phyloP scores from a whole-genome alignment of 345 rosid species.

The Eutrema yunnanense region DNA sequence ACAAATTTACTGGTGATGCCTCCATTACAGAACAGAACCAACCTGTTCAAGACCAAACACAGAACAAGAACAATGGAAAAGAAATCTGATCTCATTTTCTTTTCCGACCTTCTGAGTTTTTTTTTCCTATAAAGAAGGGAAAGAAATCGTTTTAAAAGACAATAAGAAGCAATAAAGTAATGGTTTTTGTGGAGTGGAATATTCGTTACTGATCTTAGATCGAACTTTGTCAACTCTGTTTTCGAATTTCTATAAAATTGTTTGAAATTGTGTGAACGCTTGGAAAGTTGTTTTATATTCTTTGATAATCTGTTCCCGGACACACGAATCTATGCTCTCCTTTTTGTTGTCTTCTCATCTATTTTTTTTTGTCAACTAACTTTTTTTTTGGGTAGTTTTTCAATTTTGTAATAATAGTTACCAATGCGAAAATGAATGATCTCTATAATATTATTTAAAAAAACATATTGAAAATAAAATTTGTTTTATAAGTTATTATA shows the following conservation, averaged over 20 bases:
- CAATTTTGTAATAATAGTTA: too few species aligned
- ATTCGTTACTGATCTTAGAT: neutral
- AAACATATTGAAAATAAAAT: too few species aligned
- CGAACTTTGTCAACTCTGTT: neutral
- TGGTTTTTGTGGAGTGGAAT: neutral
- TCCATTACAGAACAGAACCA: conserved; percentile 46
- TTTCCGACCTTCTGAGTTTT: neutral
- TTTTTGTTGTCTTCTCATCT: neutral
- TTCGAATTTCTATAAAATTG: neutral
- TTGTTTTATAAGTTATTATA: too few species aligned
- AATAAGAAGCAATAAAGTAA: neutral
- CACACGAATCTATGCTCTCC: conserved; percentile 21
- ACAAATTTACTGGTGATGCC: conserved; percentile 61
- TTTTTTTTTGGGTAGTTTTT: too few species aligned
- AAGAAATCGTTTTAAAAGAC: neutral
- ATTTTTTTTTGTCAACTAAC: neutral
- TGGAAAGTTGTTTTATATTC: neutral
- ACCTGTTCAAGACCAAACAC: conserved; percentile 35
- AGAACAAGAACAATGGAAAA: conserved; percentile 24
- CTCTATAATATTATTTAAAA: too few species aligned
- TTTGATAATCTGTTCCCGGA: neutral
- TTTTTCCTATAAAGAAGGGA: neutral
- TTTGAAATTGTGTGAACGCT: neutral
- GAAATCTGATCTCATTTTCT: conserved; percentile 14
- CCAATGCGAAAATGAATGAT: too few species aligned